phyloP scores from a whole-genome alignment of 306 rosid genomes.

The Calophaca sinica region DNA sequence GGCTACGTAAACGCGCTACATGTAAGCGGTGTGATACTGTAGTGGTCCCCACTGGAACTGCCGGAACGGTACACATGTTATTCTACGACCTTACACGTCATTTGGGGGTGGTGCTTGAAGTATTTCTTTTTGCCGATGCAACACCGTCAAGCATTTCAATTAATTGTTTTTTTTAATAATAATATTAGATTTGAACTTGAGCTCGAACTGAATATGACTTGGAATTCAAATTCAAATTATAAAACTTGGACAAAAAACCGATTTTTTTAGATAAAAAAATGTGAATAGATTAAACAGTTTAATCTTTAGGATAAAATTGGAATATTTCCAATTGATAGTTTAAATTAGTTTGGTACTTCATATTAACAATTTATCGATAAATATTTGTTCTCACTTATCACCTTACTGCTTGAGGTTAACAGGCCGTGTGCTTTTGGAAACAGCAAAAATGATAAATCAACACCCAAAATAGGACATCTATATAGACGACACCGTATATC shows the following conservation, averaged over 20 bases:
- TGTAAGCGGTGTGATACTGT: constrained; percentile 19
- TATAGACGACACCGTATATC: too few species aligned
- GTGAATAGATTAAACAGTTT: neutral
- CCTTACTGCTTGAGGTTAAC: too few species aligned
- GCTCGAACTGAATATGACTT: neutral
- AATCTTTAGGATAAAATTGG: neutral
- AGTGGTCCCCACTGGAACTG: constrained; percentile 35
- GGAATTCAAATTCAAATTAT: neutral
- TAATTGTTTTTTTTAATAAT: neutral
- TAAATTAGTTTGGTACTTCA: neutral
- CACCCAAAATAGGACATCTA: too few species aligned
- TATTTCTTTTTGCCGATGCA: neutral
- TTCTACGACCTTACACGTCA: neutral
- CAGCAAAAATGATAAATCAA: too few species aligned
- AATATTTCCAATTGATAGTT: neutral
- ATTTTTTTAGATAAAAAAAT: too few species aligned
- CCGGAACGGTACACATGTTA: too few species aligned
- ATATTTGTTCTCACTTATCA: too few species aligned
- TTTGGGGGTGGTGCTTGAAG: neutral
- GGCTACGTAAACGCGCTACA: constrained; percentile 52
- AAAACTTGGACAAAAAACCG: neutral
- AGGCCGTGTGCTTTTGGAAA: too few species aligned
- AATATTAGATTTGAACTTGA: neutral
- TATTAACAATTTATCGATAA: too few species aligned
- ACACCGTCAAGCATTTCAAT: neutral